Percentiles rank a stretch among this genome's conserved stretches.
phyloP scores from a whole-genome alignment of 2,329 filamentous ascomycete species.

The Fusarium sp. region DNA sequence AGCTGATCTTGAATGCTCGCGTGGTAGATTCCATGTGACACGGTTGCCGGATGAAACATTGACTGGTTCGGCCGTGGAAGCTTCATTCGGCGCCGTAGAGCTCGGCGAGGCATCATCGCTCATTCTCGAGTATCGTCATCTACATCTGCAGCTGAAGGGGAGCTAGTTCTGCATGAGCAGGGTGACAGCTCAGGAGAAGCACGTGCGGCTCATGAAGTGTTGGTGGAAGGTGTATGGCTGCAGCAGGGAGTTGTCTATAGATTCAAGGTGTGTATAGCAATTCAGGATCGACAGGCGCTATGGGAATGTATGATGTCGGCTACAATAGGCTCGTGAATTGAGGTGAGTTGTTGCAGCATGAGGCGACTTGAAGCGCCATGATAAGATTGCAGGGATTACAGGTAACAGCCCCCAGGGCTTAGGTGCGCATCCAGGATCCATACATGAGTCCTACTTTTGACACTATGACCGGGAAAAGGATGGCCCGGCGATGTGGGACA shows the following conservation, averaged over 20 bases:
- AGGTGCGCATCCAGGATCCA: not conserved
- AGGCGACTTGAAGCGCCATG: constrained; percentile 32
- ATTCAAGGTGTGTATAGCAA: not conserved
- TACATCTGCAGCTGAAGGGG: constrained; percentile 36
- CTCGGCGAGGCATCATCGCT: constrained; percentile 59
- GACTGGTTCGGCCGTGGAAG: constrained; percentile 25
- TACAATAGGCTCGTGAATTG: constrained; percentile 15
- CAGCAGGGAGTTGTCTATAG: not conserved
- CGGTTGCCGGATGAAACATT: constrained; percentile 23
- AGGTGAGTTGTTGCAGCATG: constrained; percentile 24
- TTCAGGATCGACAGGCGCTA: constrained; percentile 7
- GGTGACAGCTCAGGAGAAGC: constrained; percentile 36
- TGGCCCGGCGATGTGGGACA: constrained; percentile 12
- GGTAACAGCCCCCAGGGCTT: constrained; percentile 1
- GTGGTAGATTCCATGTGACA: constrained; percentile 28
- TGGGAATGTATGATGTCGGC: constrained; percentile 5
- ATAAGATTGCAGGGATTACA: constrained; percentile 39
- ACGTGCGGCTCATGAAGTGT: constrained; percentile 39
- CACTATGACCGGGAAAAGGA: constrained; percentile 19
- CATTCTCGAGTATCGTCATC: constrained; percentile 55
- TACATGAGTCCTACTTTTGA: not conserved
- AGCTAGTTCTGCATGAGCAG: constrained; percentile 45
- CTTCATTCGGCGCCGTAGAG: constrained; percentile 48
- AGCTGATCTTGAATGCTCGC: constrained; percentile 17
- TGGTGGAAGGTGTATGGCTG: not conserved